Base-by-base conservation (phyloP, 2,329 filamentous ascomycete species). In the Metarhizium robertsii region DNA sequence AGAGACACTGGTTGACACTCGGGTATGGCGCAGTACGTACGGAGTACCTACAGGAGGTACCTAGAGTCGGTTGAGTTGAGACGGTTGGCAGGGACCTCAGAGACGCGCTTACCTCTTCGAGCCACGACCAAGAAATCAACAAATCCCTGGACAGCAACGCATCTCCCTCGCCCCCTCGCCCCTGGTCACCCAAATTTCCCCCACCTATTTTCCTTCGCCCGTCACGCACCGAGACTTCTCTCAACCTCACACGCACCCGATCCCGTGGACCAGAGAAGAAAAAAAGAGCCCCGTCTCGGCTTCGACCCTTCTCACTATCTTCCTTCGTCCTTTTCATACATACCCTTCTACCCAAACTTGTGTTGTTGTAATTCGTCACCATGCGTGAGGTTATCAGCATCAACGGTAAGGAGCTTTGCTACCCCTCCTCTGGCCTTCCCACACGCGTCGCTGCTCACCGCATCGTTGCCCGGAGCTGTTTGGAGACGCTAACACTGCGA, bases 311-410 rank as follows among this genome's bases (percentile, higher is more conserved):
- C 61, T 59, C 53, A 46, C 57, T 53, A 49, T 55, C 53, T 60
- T 61, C 55, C 25, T 25, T 38, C 53, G 60, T 59, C 60, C 61
- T 55, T 58, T 61, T 58, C 60, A 55, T 61, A 58, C 55, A 59
- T 62, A 55, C 57, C 58, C 58, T 60, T 59, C 58, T 60, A 45
- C 46, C 2, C 25, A 38, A 53, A 55, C 52, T 53, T 52, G 29
- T 45, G 38, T 40, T 16, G 46, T 57, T 60, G 54, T 50, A 60
- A 61, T 62, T 66, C 69, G 70, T 70, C 81, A 92, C 75, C 74
- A 97, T 97, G 92, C 92, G 92, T 88, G 92, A 97, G 86, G 91
- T 97, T 75, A 96, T 97, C 77, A 92, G 88, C 80, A 88, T 97
- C 84, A 96, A 96, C 84, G 92, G 92, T 96, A 85, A 71, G 87